Percentiles rank a stretch among this genome's conserved stretches.
Evolutionary conservation across 2,329 filamentous ascomycete species (phyloP).

Genomic region (Aspergillus intermedius): DNA sequence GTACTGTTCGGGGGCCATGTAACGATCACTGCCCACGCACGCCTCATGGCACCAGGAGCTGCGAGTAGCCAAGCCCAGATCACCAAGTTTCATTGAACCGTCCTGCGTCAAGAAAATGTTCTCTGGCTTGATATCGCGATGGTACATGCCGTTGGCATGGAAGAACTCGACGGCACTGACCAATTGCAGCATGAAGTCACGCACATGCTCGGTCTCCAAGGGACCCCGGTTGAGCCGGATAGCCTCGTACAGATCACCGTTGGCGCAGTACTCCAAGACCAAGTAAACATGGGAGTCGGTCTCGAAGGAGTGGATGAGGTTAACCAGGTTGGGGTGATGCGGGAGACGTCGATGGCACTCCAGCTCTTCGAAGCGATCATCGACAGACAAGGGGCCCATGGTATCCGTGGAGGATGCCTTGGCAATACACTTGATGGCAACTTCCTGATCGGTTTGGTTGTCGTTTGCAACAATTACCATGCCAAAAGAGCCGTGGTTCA

Average conservation of each 20-base stretch:
- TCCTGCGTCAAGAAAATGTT: constrained; percentile 91
- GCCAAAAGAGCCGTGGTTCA: constrained; percentile 98
- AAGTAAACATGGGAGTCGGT: constrained; percentile 84
- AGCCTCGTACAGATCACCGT: constrained; percentile 94
- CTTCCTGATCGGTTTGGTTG: constrained; percentile 64
- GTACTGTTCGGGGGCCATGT: constrained; percentile 98
- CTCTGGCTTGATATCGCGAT: constrained; percentile 98
- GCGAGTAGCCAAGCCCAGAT: constrained; percentile 87
- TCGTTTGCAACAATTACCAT: constrained; percentile 96
- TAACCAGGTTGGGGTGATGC: constrained; percentile 85
- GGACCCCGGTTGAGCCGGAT: constrained; percentile 85
- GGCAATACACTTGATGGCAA: constrained; percentile 94
- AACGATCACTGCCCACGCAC: constrained; percentile 93
- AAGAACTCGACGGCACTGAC: constrained; percentile 84
- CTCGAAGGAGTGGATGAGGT: constrained; percentile 84
- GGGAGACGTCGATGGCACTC: constrained; percentile 73
- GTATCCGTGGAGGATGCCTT: constrained; percentile 64
- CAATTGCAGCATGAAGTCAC: constrained; percentile 93
- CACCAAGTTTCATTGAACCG: constrained; percentile 90
- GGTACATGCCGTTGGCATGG: constrained; percentile 84
- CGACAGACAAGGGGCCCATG: constrained; percentile 60
- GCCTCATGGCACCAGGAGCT: constrained; percentile 87
- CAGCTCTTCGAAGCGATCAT: constrained; percentile 60
- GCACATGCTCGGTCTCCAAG: constrained; percentile 90
- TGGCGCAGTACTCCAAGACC: constrained; percentile 89